These are phyloP conservation scores for Biscutella auriculata DNA, from an alignment of 441 rosid species.

Conservation along the genomic window DNA sequence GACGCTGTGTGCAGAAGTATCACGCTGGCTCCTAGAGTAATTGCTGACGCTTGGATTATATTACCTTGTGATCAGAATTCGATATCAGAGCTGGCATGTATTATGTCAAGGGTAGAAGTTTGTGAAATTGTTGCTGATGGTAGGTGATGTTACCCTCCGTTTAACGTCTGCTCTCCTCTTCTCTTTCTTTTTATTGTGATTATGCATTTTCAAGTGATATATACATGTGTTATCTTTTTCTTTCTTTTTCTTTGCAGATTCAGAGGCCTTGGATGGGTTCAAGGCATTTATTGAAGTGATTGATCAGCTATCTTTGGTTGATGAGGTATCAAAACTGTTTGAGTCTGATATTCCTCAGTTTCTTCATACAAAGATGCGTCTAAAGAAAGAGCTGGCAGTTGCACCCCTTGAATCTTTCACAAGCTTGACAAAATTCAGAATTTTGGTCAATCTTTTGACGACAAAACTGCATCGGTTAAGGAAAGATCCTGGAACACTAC, in stretches of 20 bases:
- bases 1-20: conserved; percentile 22
- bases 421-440: conserved; percentile 32
- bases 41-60: conserved; percentile 75
- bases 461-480: conserved; percentile 29
- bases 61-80: conserved; percentile 45
- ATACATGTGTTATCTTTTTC: conserved; percentile 6
- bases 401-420: conserved; percentile 27
- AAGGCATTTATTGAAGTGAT: conserved; percentile 48
- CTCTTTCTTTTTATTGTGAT: conserved; percentile 2
- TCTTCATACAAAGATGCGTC: conserved; percentile 38
- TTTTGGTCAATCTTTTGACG: conserved; percentile 43
- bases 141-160: conserved; percentile 27
- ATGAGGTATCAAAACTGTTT: conserved; percentile 44
- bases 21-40: conserved; percentile 38
- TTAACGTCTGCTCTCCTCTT: not conserved
- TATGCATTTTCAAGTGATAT: conserved; percentile 7
- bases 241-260: conserved; percentile 34
- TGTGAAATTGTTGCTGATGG: conserved; percentile 69
- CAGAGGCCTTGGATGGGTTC: conserved; percentile 42
- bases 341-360: conserved; percentile 50
- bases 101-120: conserved; percentile 53
- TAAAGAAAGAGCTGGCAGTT: conserved; percentile 27
- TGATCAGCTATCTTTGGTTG: conserved; percentile 49
- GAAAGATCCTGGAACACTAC: conserved; percentile 22
- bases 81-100: conserved; percentile 32